Conservation (phyloP, 305 asterid genomes). For the Rubia peregrina region DNA sequence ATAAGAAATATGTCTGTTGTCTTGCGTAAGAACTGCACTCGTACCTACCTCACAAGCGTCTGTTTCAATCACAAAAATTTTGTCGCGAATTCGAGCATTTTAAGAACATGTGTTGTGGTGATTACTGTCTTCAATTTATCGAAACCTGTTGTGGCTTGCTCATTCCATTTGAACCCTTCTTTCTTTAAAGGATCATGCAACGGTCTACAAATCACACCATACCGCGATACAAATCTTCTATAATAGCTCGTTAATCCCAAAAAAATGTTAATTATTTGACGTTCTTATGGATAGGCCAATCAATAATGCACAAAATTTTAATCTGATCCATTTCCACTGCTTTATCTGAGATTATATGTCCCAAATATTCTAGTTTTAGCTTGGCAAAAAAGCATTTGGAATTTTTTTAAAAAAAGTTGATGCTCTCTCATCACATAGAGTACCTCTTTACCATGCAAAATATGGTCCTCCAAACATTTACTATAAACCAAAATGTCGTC, state of each 20-base stretch:
- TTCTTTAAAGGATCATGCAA: neutral
- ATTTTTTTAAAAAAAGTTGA: neutral
- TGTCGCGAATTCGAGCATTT: neutral
- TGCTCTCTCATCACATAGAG: neutral
- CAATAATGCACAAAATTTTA: neutral
- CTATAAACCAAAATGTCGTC: neutral
- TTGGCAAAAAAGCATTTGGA: neutral
- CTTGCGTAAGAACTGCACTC: neutral
- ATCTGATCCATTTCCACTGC: neutral
- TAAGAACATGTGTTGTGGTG: neutral
- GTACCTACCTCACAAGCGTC: neutral
- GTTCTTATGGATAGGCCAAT: neutral
- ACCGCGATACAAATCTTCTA: neutral
- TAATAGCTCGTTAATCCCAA: neutral
- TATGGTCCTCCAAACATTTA: neutral
- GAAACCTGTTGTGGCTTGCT: neutral
- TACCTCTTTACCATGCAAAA: neutral
- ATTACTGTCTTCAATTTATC: neutral
- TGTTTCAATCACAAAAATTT: neutral
- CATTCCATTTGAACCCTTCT: no score
- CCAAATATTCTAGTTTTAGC: neutral
- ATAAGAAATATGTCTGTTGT: neutral
- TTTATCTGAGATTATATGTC: neutral
- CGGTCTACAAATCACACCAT: neutral
- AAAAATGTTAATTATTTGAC: neutral